phyloP scores from a whole-genome alignment of 2,329 filamentous ascomycete species.

The Aspergillus glaucus region DNA sequence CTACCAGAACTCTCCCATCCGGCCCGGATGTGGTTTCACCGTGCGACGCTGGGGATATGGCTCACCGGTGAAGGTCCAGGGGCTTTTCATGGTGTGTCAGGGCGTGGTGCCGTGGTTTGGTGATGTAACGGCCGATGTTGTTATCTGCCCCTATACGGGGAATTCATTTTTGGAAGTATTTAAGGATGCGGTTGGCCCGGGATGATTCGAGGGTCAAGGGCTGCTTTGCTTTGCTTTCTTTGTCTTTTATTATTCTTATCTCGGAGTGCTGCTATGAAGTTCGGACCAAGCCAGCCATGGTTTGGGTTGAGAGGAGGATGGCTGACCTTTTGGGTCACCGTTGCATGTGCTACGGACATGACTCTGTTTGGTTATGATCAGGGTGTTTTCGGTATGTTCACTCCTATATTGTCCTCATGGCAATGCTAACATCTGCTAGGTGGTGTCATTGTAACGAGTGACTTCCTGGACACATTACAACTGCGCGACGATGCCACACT shows the following conservation, averaged over 20 bases:
- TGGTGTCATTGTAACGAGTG: slow-evolving; percentile 18
- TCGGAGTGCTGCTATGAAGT: neutral
- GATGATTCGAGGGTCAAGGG: neutral
- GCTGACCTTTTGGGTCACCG: slow-evolving; percentile 17
- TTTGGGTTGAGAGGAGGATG: slow-evolving; percentile 13
- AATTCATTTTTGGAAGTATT: neutral
- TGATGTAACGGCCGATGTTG: neutral
- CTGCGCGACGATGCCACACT: slow-evolving; percentile 4
- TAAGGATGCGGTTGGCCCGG: neutral
- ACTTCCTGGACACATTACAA: slow-evolving; percentile 14
- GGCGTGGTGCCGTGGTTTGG: neutral
- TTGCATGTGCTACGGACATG: slow-evolving; percentile 17
- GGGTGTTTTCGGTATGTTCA: slow-evolving; percentile 3
- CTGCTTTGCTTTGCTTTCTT: neutral
- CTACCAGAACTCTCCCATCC: neutral
- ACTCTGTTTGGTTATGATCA: slow-evolving; percentile 17
- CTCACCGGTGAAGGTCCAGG: neutral
- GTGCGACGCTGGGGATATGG: neutral
- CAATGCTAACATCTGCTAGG: slow-evolving; percentile 7
- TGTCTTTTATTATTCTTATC: neutral
- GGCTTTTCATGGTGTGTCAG: neutral
- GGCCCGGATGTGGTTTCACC: neutral
- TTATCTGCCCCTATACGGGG: neutral
- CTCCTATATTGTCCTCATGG: neutral
- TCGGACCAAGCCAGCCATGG: slow-evolving; percentile 8